Evolutionary conservation across 768 basidiomycete genomes (phyloP).

Genomic region (Leccinum ochraceum): DNA sequence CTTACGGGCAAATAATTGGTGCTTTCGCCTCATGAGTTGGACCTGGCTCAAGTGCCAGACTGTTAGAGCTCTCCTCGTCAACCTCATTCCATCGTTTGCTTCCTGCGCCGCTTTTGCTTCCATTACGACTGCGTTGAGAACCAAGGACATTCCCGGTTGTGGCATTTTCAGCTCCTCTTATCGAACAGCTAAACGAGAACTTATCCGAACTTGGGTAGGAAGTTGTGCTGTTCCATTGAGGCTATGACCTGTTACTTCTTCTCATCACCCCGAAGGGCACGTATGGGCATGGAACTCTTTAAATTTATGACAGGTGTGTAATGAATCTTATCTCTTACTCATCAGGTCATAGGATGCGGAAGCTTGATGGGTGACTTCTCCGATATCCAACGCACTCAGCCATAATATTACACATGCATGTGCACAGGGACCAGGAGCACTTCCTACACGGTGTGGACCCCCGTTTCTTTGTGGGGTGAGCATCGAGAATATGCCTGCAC

Average conservation of each 20-base stretch:
- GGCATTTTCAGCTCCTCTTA: conserved; percentile 41
- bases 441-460: conserved; percentile 58
- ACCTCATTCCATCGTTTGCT: too few relatives aligned
- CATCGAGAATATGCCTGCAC: background rate
- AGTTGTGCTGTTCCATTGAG: conserved; percentile 2
- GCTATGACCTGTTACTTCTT: background rate
- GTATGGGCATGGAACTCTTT: conserved; percentile 51
- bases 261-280: conserved; percentile 17
- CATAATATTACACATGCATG: conserved; percentile 24
- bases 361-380: conserved; percentile 21
- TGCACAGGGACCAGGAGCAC: conserved; percentile 49
- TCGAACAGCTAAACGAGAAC: conserved; percentile 42
- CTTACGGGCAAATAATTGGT: too few relatives aligned
- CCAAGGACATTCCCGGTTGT: conserved; percentile 32
- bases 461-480: conserved; percentile 49
- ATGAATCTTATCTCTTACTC: background rate
- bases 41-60: too few relatives aligned
- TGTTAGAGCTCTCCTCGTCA: too few relatives aligned
- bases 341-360: conserved; percentile 20
- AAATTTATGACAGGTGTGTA: conserved; percentile 44
- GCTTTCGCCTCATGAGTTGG: too few relatives aligned
- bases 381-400: background rate
- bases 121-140: background rate
- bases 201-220: conserved; percentile 49
- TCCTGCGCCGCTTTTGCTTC: too few relatives aligned